Evolutionary conservation across 2,329 filamentous ascomycete species (phyloP).

Genomic region (Macrophomina phaseolina): DNA sequence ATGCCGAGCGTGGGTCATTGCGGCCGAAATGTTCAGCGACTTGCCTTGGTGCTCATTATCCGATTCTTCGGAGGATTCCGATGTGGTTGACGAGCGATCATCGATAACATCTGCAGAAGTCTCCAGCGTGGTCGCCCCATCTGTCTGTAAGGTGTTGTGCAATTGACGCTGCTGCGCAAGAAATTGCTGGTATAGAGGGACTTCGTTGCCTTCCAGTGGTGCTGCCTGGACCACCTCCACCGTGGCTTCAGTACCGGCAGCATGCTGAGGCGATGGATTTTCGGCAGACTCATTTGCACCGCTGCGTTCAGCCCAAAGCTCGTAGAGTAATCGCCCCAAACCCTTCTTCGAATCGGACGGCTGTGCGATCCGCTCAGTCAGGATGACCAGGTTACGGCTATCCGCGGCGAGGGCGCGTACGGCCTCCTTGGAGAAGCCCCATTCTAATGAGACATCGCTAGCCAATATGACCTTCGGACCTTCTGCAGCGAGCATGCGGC

Average conservation of each 20-base stretch:
- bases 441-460: slow-evolving; percentile 87
- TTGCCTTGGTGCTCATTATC: slow-evolving; percentile 91
- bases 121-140: slow-evolving; percentile 71
- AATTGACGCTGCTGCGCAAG: slow-evolving; percentile 86
- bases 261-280: slow-evolving; percentile 68
- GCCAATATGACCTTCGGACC: slow-evolving; percentile 80
- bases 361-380: slow-evolving; percentile 74
- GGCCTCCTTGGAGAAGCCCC: slow-evolving; percentile 89
- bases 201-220: slow-evolving; percentile 75
- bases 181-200: slow-evolving; percentile 87
- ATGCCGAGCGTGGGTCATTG: slow-evolving; percentile 82
- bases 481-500: slow-evolving; percentile 65
- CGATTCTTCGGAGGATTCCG: slow-evolving; percentile 84
- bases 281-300: slow-evolving; percentile 51
- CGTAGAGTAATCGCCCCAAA: slow-evolving; percentile 78
- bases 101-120: slow-evolving; percentile 75
- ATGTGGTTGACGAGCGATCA: slow-evolving; percentile 84
- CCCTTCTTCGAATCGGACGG: slow-evolving; percentile 41
- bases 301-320: slow-evolving; percentile 49
- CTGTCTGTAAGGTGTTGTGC: slow-evolving; percentile 77
- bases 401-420: slow-evolving; percentile 77
- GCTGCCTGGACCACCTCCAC: slow-evolving; percentile 56
- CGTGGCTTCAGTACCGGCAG: slow-evolving; percentile 57
- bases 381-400: slow-evolving; percentile 79
- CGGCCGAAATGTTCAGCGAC: slow-evolving; percentile 85